These are phyloP conservation scores for Penicillium sp. DNA, from an alignment of 2,329 filamentous ascomycete genomes.

Conservation along the genomic window DNA sequence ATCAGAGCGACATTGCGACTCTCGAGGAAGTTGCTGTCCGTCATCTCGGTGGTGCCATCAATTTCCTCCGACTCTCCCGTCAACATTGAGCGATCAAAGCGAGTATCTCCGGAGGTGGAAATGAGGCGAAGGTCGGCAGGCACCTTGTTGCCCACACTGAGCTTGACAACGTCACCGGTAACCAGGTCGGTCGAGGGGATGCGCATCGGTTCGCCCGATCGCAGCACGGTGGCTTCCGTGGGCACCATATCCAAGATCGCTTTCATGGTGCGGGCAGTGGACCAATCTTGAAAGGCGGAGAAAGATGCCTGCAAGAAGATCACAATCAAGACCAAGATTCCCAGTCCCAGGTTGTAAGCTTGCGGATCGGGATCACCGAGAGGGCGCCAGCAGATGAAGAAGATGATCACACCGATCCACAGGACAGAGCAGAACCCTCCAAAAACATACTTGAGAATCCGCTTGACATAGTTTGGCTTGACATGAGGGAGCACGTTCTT, in stretches of 20 bases:
- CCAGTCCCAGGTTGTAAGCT: not conserved
- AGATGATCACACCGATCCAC: conserved; percentile 3
- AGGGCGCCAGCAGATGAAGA: conserved; percentile 4
- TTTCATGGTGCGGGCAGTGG: conserved; percentile 2
- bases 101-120: conserved; percentile 61
- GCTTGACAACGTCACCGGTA: not conserved
- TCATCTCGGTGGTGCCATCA: conserved; percentile 56
- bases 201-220: not conserved
- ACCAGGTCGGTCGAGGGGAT: not conserved
- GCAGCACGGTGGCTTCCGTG: not conserved
- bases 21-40: conserved; percentile 68
- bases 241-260: not conserved
- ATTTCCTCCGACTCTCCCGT: conserved; percentile 66
- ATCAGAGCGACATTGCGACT: conserved; percentile 69
- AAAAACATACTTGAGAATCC: conserved; percentile 1
- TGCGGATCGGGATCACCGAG: not conserved
- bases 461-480: not conserved
- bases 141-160: not conserved
- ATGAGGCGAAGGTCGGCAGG: conserved; percentile 68
- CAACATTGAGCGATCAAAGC: conserved; percentile 66
- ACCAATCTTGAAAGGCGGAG: conserved; percentile 2
- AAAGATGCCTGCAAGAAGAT: conserved; percentile 1
- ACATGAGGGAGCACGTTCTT: conserved; percentile 1
- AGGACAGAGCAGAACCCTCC: conserved; percentile 1
- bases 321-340: not conserved